Percentiles rank a stretch among this genome's conserved stretches.
phyloP scores from a whole-genome alignment of 2,329 filamentous ascomycete species.

The Sclerotinia glacialis region DNA sequence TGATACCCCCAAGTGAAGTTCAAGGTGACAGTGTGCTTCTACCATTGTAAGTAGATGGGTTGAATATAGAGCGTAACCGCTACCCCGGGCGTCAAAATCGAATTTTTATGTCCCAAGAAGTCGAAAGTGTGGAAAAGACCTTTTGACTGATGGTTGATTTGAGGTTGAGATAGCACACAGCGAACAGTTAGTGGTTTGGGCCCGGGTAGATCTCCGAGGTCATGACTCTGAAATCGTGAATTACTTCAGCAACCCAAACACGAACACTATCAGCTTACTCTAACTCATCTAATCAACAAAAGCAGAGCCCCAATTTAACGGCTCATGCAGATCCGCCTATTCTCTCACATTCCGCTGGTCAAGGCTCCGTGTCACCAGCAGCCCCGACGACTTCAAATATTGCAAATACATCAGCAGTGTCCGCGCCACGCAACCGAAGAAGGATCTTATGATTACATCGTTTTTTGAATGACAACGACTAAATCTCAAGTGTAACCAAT shows the following conservation, averaged over 20 bases:
- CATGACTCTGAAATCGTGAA: conserved; percentile 5
- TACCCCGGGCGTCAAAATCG: background rate
- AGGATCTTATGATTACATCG: conserved; percentile 65
- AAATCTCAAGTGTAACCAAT: conserved; percentile 76
- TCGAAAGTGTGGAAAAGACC: background rate
- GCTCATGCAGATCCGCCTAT: background rate
- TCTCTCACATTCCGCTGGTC: background rate
- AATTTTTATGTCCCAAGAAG: background rate
- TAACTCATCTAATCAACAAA: conserved; percentile 8
- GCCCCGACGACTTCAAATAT: conserved; percentile 15
- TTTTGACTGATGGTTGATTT: background rate
- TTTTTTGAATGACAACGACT: conserved; percentile 70
- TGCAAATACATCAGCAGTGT: background rate
- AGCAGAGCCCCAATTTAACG: background rate
- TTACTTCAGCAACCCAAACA: background rate
- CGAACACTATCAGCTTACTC: background rate
- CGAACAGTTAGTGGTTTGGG: background rate
- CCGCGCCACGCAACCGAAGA: conserved; percentile 39
- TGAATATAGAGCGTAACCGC: background rate
- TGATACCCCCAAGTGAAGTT: background rate
- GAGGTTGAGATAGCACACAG: background rate
- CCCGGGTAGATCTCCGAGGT: background rate
- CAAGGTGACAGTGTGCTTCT: background rate
- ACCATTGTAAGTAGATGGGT: background rate
- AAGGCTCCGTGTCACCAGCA: conserved; percentile 11